Percentiles rank a stretch among this genome's conserved stretches.
phyloP scores from a whole-genome alignment of 495 filamentous ascomycete genomes.

The Cudoniella acicularis region DNA sequence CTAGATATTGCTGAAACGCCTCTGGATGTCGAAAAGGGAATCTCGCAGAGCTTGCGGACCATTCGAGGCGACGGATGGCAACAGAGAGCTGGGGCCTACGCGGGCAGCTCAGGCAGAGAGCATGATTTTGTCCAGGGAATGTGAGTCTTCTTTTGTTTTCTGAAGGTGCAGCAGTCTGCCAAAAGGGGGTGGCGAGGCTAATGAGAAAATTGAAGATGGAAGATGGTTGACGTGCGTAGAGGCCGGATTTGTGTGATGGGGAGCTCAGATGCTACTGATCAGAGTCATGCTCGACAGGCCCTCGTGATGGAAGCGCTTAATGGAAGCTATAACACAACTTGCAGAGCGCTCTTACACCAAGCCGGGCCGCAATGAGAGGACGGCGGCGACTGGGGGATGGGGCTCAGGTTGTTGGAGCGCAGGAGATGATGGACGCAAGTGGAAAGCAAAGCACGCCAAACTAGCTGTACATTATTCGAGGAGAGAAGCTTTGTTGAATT shows the following conservation, averaged over 20 bases:
- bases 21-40: not conserved
- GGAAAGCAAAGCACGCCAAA: not conserved
- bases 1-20: not conserved
- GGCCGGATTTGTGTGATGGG: slow-evolving; percentile 14
- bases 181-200: not conserved
- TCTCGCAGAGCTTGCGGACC: slow-evolving; percentile 5
- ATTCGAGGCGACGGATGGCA: not conserved
- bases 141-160: not conserved
- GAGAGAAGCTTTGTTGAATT: not conserved
- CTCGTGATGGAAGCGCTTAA: slow-evolving; percentile 21
- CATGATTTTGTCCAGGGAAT: slow-evolving; percentile 10
- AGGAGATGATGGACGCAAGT: not conserved
- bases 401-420: not conserved
- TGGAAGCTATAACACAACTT: not conserved
- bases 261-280: slow-evolving; percentile 13
- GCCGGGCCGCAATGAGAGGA: no score
- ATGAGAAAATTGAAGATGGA: not conserved
- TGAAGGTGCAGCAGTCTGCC: not conserved
- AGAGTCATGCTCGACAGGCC: slow-evolving; percentile 18
- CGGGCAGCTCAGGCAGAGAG: slow-evolving; percentile 18
- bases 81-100: slow-evolving; percentile 14
- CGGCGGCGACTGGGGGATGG: not conserved
- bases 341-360: not conserved
- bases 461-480: not conserved
- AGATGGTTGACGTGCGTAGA: slow-evolving; percentile 7